Base-by-base conservation (phyloP, 2,329 filamentous ascomycete species). In the Exserohilum rostratum region DNA sequence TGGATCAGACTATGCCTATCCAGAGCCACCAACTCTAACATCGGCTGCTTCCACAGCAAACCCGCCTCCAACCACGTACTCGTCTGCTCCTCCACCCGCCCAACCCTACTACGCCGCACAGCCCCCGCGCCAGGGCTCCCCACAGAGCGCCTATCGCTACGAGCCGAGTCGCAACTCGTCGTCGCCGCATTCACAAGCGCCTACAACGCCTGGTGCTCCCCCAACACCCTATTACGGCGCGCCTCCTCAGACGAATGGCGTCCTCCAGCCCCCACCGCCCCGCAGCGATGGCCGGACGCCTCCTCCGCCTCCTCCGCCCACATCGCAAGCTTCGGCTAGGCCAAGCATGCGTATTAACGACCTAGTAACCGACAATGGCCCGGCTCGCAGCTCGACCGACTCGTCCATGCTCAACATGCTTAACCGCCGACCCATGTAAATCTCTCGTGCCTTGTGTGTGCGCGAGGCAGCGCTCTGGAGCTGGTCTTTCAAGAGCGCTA, bases 31-130 rank as follows among this genome's bases (percentile, higher is more conserved):
- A 53, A 71, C 69, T 75, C 73, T 78, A 70, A 78, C 76, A 60
- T 71, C 73, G 61, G 72, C 72, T 72, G 76, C 76, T 68, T 77
- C 76, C 72, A 78, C 76, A 73, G 74, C 76, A 62, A 76, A 74
- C 52, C 77, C 77, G 44, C 66, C 77, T 46, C 66, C 67, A 57
- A 63, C 73, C 17, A 74, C 76, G 5, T 79, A 77, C 64, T 68
- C 76, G 38, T 70, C 74, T 50, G 71, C 69, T 17, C 70, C 72
- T 43, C 69, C 68, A 9, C 68, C 67, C 34, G 68, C 71, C 45
- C 71, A 75, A 49, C 76, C 77, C 27, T 79, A 79, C 65, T 77
- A 79, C 62, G 61, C 68, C 46, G 55, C 69, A 12, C 71, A 71
- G 48, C 73, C 74, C 22, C 74, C 73, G 20, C 73, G 76, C 49